Conservation (phyloP, 805 yeast species). For the Candida awuae region DNA sequence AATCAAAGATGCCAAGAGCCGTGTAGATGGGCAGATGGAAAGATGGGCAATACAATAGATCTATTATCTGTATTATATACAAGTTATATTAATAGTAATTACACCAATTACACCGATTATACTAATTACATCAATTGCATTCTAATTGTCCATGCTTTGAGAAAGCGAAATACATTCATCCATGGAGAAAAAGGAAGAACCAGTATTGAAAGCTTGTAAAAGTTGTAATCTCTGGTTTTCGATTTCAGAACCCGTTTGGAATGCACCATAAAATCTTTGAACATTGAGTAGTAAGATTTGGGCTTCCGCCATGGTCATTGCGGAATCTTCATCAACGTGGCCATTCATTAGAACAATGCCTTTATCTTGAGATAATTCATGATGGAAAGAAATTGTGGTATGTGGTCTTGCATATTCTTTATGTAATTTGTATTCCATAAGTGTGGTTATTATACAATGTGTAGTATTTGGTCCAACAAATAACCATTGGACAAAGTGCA, state of each 20-base stretch:
- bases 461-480: conserved; percentile 77
- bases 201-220: conserved; percentile 61
- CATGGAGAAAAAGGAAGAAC: conserved; percentile 56
- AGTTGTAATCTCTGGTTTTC: conserved; percentile 45
- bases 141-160: conserved; percentile 52
- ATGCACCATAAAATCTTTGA: conserved; percentile 78
- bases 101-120: too few relatives aligned
- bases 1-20: too few relatives aligned
- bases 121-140: too few relatives aligned
- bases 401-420: conserved; percentile 92
- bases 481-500: conserved; percentile 92
- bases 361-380: conserved; percentile 56
- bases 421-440: conserved; percentile 87
- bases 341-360: conserved; percentile 81
- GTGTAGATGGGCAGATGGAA: too few relatives aligned
- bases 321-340: conserved; percentile 60
- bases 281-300: conserved; percentile 67
- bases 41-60: too few relatives aligned
- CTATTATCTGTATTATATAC: too few relatives aligned
- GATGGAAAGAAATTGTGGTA: conserved; percentile 82
- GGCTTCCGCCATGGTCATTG: conserved; percentile 64
- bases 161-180: conserved; percentile 65
- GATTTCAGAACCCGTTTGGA: conserved; percentile 36
- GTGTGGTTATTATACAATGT: conserved; percentile 84
- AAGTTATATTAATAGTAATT: too few relatives aligned